Evolutionary conservation across 345 rosid genomes (phyloP).

Genomic region (Eucalyptus tenuipes): DNA sequence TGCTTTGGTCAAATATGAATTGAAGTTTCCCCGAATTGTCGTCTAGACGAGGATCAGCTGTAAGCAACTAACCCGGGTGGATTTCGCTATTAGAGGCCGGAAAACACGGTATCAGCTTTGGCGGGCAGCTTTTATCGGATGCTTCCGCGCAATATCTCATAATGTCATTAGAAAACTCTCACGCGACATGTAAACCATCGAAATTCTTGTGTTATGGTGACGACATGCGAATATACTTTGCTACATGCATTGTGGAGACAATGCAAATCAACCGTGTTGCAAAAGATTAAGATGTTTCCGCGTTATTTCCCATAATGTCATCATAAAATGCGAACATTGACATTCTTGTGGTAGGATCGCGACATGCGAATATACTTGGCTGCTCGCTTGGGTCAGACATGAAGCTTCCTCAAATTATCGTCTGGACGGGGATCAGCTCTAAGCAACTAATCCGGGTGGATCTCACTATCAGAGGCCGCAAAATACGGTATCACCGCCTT

Average conservation of each 20-base stretch:
- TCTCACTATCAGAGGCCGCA: neutral
- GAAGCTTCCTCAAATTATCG: neutral
- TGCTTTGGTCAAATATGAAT: neutral
- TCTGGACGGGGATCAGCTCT: neutral
- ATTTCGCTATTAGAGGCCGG: neutral
- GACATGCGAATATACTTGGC: neutral
- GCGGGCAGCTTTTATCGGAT: neutral
- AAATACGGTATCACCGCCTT: neutral
- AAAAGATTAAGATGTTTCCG: neutral
- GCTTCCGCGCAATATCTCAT: neutral
- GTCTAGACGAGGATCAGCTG: neutral
- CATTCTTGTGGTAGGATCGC: rapidly evolving
- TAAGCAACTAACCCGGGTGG: neutral
- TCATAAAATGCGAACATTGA: neutral
- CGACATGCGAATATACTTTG: neutral
- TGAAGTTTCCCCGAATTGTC: neutral
- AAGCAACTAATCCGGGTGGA: neutral
- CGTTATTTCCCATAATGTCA: neutral
- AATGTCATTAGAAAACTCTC: neutral
- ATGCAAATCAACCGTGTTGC: neutral
- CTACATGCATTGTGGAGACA: neutral
- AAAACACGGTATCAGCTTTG: neutral
- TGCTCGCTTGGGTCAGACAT: neutral
- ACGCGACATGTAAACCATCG: neutral
- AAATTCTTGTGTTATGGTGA: neutral